Evolutionary conservation across 129 eudicot species (phyloP), one percentile per base, ranked within the genome.

Genomic region (Artemisia annua): DNA sequence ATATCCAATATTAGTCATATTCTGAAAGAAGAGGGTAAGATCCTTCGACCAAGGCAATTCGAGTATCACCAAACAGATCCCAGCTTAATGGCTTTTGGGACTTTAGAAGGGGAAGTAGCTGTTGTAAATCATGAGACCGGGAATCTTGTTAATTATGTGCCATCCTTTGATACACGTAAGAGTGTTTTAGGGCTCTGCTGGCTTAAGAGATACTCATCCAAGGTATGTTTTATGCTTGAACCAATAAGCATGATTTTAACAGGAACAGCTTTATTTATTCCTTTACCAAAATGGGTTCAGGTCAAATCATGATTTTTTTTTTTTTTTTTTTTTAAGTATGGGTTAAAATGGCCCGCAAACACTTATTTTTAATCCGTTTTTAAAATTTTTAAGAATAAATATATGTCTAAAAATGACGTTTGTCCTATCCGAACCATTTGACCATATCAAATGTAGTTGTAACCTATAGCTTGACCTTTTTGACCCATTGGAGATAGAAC

Each of bases 121-220:
- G 83, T 89, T 15, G 69, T 92, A 22, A 92, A 88, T 43, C 97
- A 88, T 46, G 97, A 92, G 68, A 85, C 72, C 0, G 93, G 83
- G 53, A 88, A 80, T 71, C 66, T 81, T 54, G 80, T 79, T 65
- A 74, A 67, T 52, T 83, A 84, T 71, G 69, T 84, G 78, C 81
- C 95, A 19, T 78, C 89, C 20, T 85, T 53, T 24, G 73, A 76
- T 77, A 53, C 83, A 67, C 24, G 71, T 59, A 79, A 83, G 22
- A 79, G 97, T 28, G 78, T 89, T 72, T 76, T 91, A 32, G 97
- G 96, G n/a, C 97, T 91, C 11, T 88, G 97, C 81, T 91, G 97
- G 97, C 96, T 91, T n/a, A 85, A 83, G 69, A 83, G 77, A 54
- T 72, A 77, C 66, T 86, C 90, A 44, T 86, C 93, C 8, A 91